Evolutionary conservation across 176 grass and related monocot genomes (phyloP), one percentile per base, ranked within the genome.

Genomic region (Oryza brachyantha): DNA sequence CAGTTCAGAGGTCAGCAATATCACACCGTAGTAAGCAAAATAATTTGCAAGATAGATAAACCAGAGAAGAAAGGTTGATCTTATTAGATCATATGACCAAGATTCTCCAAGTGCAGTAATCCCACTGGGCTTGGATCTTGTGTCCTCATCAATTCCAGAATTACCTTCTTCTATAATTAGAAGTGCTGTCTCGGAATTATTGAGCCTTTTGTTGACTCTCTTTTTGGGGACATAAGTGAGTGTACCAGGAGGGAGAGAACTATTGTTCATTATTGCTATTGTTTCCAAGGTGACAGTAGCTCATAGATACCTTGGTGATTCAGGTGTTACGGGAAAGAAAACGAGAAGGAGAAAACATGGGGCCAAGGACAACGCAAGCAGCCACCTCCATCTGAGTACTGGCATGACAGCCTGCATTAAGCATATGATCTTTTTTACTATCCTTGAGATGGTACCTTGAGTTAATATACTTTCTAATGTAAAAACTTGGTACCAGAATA

Each of bases 231-330:
- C 48, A 43, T 46, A 84, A 64, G 60, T 85, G 50, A 97, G 73
- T 13, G 79, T 71, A 28, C 93, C 93, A 75, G 75, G 65, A 79
- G 93, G 87, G 9, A 97, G 87, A 43, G 34, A 31, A 7, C 13
- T 63, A 7, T 73, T 77, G 61, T 97, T 97, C 76, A 90, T 84
- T 86, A 11, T 84, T 66, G 93, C 87, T 48, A 97, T 84, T 79
- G 46, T 90, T 68, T 89, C 88, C 66, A 96, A 77, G 64, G 93
- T 43, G 28, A 73, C 16, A 24, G 80, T 69, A 60, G 90, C 85
- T 26, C 73, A 97, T 81, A 97, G 90, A 26, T 93, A 97, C 73
- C 85, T 78, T 75, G 90, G 93, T 46, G 93, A 97, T 81, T 97
- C 90, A 48, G 87, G 85, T 75, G 76, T 77, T 65, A 86, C 4